A percentile compares a stretch with the other conserved stretches of the same genome.
These are phyloP conservation scores for Sideroxylon spinosum DNA, from an alignment of 179 eudicot genomes.

Conservation along the genomic window DNA sequence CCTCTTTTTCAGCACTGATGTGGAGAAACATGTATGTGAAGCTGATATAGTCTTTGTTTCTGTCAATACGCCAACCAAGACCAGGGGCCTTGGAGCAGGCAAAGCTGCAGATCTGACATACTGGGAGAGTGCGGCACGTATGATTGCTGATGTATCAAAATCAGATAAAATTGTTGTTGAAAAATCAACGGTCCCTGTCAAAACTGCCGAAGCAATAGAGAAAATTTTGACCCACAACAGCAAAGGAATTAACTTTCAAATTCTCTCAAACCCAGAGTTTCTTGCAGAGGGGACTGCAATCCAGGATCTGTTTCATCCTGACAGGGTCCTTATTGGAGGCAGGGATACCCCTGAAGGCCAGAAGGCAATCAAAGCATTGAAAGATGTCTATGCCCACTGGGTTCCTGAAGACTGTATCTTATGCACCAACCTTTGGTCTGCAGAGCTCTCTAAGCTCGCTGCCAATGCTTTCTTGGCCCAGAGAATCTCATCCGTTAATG, in stretches of 20 bases:
- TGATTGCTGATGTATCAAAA: conserved; percentile 61
- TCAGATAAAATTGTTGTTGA: conserved; percentile 64
- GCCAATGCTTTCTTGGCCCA: conserved; percentile 62
- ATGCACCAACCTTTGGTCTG: conserved; percentile 63
- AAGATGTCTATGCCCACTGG: conserved; percentile 58
- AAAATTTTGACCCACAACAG: conserved; percentile 52
- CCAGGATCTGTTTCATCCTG: conserved; percentile 53
- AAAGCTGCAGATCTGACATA: conserved; percentile 57
- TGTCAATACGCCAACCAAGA: conserved; percentile 65
- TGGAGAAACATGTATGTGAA: conserved; percentile 59
- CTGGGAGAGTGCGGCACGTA: conserved; percentile 60
- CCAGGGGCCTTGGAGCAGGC: conserved; percentile 56
- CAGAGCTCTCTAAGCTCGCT: conserved; percentile 65
- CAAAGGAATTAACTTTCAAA: conserved; percentile 59
- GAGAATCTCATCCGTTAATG: conserved; percentile 55
- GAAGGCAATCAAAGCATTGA: conserved; percentile 49
- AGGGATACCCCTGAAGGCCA: conserved; percentile 57
- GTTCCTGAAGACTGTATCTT: conserved; percentile 55
- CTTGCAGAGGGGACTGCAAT: conserved; percentile 69
- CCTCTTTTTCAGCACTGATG: conserved; percentile 64
- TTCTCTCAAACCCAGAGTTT: conserved; percentile 63
- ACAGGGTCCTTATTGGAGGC: conserved; percentile 68
- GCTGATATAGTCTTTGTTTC: conserved; percentile 58
- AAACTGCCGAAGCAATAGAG: conserved; percentile 60
- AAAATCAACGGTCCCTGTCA: conserved; percentile 59